A percentile compares a stretch with the other conserved stretches of the same genome.
These are phyloP conservation scores for Floccularia luteovirens DNA, from an alignment of 768 basidiomycete genomes.

Conservation along the genomic window DNA sequence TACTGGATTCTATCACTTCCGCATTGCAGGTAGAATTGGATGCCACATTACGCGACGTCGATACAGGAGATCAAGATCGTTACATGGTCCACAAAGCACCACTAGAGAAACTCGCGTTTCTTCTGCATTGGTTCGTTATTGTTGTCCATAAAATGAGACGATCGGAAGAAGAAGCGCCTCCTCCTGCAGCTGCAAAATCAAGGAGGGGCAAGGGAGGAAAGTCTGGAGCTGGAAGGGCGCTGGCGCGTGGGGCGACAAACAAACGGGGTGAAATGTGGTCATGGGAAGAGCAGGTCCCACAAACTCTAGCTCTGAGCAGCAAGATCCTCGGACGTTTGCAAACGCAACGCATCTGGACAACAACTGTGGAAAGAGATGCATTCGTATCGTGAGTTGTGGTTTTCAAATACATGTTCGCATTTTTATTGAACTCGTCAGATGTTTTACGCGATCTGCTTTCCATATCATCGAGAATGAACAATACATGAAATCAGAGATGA, in stretches of 20 bases:
- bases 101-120: conserved; percentile 88
- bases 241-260: conserved; percentile 27
- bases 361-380: conserved; percentile 75
- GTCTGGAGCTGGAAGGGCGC: conserved; percentile 23
- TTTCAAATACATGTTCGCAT: background rate
- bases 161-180: conserved; percentile 36
- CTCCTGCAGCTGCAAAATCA: conserved; percentile 34
- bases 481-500: conserved; percentile 76
- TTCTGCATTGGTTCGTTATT: conserved; percentile 85
- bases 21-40: conserved; percentile 71
- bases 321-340: conserved; percentile 56
- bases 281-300: conserved; percentile 74
- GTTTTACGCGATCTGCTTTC: conserved; percentile 84
- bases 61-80: conserved; percentile 57
- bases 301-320: conserved; percentile 60
- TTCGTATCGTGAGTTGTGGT: conserved; percentile 67
- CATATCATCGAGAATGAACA: conserved; percentile 79
- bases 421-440: conserved; percentile 35
- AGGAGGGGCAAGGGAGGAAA: conserved; percentile 59
- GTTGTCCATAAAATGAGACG: conserved; percentile 73
- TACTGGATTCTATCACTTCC: conserved; percentile 82
- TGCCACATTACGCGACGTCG: conserved; percentile 58
- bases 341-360: conserved; percentile 84
- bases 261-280: conserved; percentile 53
- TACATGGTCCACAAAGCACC: conserved; percentile 59